These are phyloP conservation scores for Trichosporon sp. DNA, from an alignment of 1,284 basidiomycete genomes.

Conservation along the genomic window DNA sequence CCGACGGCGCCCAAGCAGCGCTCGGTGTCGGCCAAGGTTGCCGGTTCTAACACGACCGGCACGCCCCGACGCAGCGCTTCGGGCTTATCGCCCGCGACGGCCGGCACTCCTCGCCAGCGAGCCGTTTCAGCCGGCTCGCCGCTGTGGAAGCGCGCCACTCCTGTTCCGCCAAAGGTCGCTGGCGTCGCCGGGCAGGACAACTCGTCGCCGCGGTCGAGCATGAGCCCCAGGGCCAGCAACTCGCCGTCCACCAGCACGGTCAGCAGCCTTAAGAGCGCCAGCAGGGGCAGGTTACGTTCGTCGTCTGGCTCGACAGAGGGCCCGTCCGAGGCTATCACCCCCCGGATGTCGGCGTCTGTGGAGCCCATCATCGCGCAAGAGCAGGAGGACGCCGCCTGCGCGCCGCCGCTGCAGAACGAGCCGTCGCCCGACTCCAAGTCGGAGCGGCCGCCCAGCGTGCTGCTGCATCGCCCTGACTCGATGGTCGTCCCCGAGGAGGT, in stretches of 20 bases:
- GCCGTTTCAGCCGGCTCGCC: constrained; percentile 13
- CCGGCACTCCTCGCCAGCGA: constrained; percentile 10
- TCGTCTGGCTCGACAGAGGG: constrained; percentile 35
- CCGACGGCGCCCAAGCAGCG: constrained; percentile 2
- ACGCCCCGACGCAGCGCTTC: background rate
- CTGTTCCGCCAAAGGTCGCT: constrained; percentile 15
- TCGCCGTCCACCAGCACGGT: constrained; percentile 1
- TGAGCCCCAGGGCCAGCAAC: background rate
- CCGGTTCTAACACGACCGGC: background rate
- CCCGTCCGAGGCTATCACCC: constrained; percentile 30
- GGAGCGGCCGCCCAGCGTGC: background rate
- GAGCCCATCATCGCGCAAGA: constrained; percentile 27
- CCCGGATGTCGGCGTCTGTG: constrained; percentile 21
- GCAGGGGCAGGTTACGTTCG: constrained; percentile 22
- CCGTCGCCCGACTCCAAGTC: background rate
- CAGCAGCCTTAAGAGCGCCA: background rate
- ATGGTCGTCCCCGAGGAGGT: background rate
- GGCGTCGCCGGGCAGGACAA: constrained; percentile 10
- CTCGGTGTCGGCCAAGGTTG: background rate
- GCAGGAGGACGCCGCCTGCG: constrained; percentile 23
- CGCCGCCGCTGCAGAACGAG: background rate
- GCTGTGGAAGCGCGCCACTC: constrained; percentile 24
- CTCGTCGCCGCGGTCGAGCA: background rate
- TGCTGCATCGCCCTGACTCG: background rate
- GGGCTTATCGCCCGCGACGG: background rate